Percentiles rank a stretch among this genome's conserved stretches.
phyloP scores from a whole-genome alignment of 2,329 filamentous ascomycete genomes.

The Penicillium brasilianum region DNA sequence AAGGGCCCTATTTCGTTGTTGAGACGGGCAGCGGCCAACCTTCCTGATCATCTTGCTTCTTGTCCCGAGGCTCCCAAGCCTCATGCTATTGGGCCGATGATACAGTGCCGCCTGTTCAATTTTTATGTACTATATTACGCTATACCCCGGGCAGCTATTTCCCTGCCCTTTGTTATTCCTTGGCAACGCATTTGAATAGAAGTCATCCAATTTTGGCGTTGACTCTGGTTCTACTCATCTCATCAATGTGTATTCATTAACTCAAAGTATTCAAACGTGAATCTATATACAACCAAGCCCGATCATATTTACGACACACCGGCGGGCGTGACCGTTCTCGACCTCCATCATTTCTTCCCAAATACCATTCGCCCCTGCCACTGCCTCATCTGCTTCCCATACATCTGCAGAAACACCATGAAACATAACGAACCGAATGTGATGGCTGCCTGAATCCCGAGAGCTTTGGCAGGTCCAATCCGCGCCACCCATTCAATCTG shows the following conservation, averaged over 20 bases:
- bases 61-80: not conserved
- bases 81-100: not conserved
- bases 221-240: not conserved
- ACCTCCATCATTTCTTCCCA: slow-evolving; percentile 10
- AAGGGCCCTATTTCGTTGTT: slow-evolving; percentile 78
- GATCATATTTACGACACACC: not conserved
- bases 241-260: not conserved
- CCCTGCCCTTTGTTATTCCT: not conserved
- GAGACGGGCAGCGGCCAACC: slow-evolving; percentile 47
- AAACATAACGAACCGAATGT: slow-evolving; percentile 43
- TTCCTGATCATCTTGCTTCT: not conserved
- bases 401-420: slow-evolving; percentile 42
- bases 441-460: slow-evolving; percentile 54
- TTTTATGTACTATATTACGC: slow-evolving; percentile 5
- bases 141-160: slow-evolving; percentile 10
- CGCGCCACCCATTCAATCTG: slow-evolving; percentile 57
- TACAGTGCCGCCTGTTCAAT: not conserved
- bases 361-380: slow-evolving; percentile 39
- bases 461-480: slow-evolving; percentile 49
- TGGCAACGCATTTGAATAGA: not conserved
- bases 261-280: not conserved
- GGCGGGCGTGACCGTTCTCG: not conserved
- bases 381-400: slow-evolving; percentile 42
- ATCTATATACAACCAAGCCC: not conserved
- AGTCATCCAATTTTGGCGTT: not conserved